Evolutionary conservation across 495 filamentous ascomycete genomes (phyloP), one percentile per base, ranked within the genome.

Genomic region (Jackrogersella multiformis): DNA sequence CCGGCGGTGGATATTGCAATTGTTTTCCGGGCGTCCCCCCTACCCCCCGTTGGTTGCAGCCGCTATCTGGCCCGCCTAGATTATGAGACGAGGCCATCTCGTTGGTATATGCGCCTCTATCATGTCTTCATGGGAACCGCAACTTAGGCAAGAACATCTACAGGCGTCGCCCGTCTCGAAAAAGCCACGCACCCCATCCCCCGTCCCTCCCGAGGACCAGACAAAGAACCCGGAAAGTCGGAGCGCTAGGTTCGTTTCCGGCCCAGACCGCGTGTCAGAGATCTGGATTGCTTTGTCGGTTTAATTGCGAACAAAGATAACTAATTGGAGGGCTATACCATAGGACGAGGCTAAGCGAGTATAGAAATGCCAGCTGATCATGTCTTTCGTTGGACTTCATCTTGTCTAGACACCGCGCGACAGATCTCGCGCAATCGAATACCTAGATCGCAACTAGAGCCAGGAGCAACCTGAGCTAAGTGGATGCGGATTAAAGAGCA

Each of bases 1-100:
- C 16, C 38, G 67, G 67, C 5, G 67, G 67, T 23, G 67, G 57
- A 38, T 48, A 70, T 13, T 58, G 44, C n/a, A 24, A 61, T 0
- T 24, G 1, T 12, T 18, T 41, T 53, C 51, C 56, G 8, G 32
- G 16, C 0, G 15, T 35, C 44, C 36, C 36, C 24, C 9, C 34
- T 13, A 49, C 48, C 8, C 13, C 32, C 42, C 8, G 20, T 42
- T 24, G 56, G 13, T 7, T 55, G 2, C 30, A 48, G 20, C 24
- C 45, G 16, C 20, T 34, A 10, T 45, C 30, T 21, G 36, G 28
- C 13, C 23, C 36, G 16, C 0, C 18, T 56, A 30, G 28, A 16
- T 21, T 30, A 12, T 65, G 39, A 35, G 32, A 23, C 34, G 61
- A 61, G 18, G 49, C 45, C 67, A 70, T 70, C 24, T 61, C 32